Evolutionary conservation across 148 eudicot species (phyloP).

Genomic region (Diospyros kaki): DNA sequence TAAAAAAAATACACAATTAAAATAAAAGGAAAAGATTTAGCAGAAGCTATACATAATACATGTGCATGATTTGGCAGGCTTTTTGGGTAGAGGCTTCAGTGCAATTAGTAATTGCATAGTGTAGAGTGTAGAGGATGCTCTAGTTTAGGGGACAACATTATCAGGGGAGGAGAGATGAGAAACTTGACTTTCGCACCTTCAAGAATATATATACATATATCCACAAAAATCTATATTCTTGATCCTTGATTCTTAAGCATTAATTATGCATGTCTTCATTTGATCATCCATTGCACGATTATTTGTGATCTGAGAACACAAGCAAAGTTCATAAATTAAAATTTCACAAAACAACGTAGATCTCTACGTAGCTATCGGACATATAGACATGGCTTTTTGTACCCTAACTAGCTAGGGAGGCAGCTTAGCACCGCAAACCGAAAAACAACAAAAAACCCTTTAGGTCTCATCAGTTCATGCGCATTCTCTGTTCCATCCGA

Average conservation of each 20-base stretch:
- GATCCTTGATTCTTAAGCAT: too few relatives aligned
- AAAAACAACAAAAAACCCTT: not conserved
- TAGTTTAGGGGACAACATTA: constrained; percentile 6
- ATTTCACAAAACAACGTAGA: too few relatives aligned
- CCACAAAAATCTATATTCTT: not conserved
- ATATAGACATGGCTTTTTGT: too few relatives aligned
- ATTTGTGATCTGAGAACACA: too few relatives aligned
- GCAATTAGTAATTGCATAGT: not conserved
- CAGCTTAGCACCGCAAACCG: not conserved
- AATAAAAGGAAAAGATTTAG: too few relatives aligned
- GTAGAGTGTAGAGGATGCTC: not conserved
- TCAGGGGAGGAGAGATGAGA: not conserved
- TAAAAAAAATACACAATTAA: too few relatives aligned
- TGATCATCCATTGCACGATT: too few relatives aligned
- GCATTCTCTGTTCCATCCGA: not conserved
- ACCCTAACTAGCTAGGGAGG: too few relatives aligned
- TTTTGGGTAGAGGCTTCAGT: not conserved
- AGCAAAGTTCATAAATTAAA: too few relatives aligned
- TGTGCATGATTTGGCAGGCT: not conserved
- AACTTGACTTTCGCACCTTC: not conserved
- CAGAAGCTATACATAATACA: too few relatives aligned
- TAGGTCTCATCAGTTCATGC: not conserved
- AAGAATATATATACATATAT: not conserved
- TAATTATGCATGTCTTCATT: too few relatives aligned
- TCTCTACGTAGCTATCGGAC: too few relatives aligned